Percentiles rank a stretch among this genome's conserved stretches.
These are phyloP conservation scores for Rhizopogon vinicolor DNA, from an alignment of 768 basidiomycete genomes.

Conservation along the genomic window DNA sequence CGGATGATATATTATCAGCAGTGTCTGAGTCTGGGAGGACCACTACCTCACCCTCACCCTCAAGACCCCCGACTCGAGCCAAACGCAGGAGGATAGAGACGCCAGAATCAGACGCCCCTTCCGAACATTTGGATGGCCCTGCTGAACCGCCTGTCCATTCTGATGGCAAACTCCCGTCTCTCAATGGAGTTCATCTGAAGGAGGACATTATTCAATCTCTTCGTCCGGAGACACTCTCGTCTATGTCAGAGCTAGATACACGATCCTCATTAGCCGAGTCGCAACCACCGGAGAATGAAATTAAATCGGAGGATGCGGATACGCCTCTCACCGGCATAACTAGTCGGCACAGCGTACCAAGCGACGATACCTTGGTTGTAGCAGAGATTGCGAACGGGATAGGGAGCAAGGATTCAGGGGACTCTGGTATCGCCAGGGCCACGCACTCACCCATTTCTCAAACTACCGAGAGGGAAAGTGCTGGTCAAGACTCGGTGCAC, in stretches of 20 bases:
- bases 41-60: slow-evolving; percentile 6
- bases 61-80: slow-evolving; percentile 24
- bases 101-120: slow-evolving; percentile 20
- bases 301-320: slow-evolving; percentile 50
- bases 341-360: slow-evolving; percentile 51
- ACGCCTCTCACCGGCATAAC: slow-evolving; percentile 47
- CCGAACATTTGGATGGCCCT: slow-evolving; percentile 2
- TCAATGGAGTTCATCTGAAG: slow-evolving; percentile 12
- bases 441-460: slow-evolving; percentile 12
- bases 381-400: slow-evolving; percentile 24
- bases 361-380: slow-evolving; percentile 51
- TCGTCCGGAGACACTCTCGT: neutral
- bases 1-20: slow-evolving; percentile 4
- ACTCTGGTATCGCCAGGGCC: slow-evolving; percentile 2
- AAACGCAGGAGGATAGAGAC: slow-evolving; percentile 45
- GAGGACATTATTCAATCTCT: neutral
- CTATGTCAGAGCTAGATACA: slow-evolving; percentile 1
- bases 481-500: neutral
- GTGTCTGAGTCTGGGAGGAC: neutral
- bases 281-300: slow-evolving; percentile 19
- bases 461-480: slow-evolving; percentile 10
- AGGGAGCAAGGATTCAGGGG: slow-evolving; percentile 21
- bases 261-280: neutral
- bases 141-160: slow-evolving; percentile 5
- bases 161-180: slow-evolving; percentile 7